These are phyloP conservation scores for Herpotrichia juniperi DNA, from an alignment of 2,329 filamentous ascomycete genomes.

Conservation along the genomic window DNA sequence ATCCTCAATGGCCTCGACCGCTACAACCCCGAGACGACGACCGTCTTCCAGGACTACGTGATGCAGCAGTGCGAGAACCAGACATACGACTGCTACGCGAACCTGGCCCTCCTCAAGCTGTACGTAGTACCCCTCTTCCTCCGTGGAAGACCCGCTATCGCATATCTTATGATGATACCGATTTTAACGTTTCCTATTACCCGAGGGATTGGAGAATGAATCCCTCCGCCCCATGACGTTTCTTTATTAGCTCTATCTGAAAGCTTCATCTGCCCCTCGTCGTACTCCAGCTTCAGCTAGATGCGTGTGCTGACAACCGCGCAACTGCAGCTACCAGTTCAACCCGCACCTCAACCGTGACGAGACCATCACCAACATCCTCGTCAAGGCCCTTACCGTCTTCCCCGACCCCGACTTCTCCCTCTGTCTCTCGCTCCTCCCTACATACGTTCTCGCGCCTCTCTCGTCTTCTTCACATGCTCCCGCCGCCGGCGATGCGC, in stretches of 20 bases:
- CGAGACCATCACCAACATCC: constrained; percentile 97
- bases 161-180: constrained; percentile 71
- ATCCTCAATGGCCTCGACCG: constrained; percentile 98
- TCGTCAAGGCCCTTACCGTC: constrained; percentile 96
- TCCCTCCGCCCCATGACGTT: constrained; percentile 70
- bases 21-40: constrained; percentile 97
- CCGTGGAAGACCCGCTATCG: neutral
- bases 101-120: constrained; percentile 95
- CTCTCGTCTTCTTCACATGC: constrained; percentile 56
- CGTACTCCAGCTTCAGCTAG: constrained; percentile 6
- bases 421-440: constrained; percentile 91
- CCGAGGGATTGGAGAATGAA: constrained; percentile 71
- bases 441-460: constrained; percentile 75
- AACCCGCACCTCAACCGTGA: constrained; percentile 98
- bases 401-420: constrained; percentile 97
- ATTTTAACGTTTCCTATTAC: constrained; percentile 98
- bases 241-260: constrained; percentile 80
- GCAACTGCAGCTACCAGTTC: constrained; percentile 84
- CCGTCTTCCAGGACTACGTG: constrained; percentile 92
- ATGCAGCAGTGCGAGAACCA: constrained; percentile 92
- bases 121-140: constrained; percentile 61
- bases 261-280: constrained; percentile 8
- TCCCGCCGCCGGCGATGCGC: constrained; percentile 65
- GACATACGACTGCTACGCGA: constrained; percentile 95
- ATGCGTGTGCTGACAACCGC: constrained; percentile 5